Evolutionary conservation across 345 rosid species (phyloP).

Genomic region (Populus euphratica): DNA sequence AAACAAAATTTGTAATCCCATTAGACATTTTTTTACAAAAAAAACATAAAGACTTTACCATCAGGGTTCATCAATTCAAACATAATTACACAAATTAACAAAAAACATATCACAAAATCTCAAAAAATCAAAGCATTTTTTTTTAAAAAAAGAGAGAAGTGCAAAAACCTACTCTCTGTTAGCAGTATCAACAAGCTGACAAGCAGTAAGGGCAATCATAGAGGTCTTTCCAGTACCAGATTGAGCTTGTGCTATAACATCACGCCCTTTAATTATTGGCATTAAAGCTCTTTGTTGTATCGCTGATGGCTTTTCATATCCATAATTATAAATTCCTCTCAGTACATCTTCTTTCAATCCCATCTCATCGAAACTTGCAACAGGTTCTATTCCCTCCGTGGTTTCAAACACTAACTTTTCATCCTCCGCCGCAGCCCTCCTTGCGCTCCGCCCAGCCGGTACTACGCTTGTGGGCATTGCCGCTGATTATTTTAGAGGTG

Average conservation of each 20-base stretch:
- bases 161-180: constrained; percentile 56
- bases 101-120: neutral
- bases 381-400: constrained; percentile 81
- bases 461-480: constrained; percentile 18
- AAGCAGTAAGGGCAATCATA: constrained; percentile 92
- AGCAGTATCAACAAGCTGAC: constrained; percentile 73
- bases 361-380: constrained; percentile 79
- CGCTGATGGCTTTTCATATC: constrained; percentile 93
- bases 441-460: constrained; percentile 35
- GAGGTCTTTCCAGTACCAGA: constrained; percentile 98
- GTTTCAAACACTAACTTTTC: constrained; percentile 79
- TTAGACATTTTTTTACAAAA: neutral
- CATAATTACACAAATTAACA: neutral
- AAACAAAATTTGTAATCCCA: neutral
- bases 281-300: constrained; percentile 93
- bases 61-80: constrained; percentile 25
- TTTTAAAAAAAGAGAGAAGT: neutral
- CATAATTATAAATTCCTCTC: constrained; percentile 80
- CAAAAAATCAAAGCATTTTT: neutral
- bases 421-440: constrained; percentile 43
- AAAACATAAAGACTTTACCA: neutral
- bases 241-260: constrained; percentile 96
- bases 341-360: constrained; percentile 73
- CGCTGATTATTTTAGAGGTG: neutral
- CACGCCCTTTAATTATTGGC: constrained; percentile 89